phyloP scores from a whole-genome alignment of 768 basidiomycete genomes.

The Cyclocybe cylindracea region DNA sequence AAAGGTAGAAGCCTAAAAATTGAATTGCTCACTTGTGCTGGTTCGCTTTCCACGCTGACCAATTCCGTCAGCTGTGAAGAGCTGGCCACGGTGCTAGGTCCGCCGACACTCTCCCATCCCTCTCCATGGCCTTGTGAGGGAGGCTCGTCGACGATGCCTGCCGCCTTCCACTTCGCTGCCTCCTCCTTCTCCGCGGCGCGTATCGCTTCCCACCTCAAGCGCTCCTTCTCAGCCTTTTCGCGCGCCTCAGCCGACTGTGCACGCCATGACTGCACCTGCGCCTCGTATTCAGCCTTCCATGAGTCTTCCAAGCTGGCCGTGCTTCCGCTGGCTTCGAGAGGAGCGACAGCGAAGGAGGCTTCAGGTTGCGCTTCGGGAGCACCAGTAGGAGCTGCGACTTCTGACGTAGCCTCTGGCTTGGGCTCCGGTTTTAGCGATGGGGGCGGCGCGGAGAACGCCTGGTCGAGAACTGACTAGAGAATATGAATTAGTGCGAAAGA shows the following conservation, averaged over 20 bases:
- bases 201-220: slow-evolving; percentile 69
- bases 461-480: slow-evolving; percentile 31
- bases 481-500: background rate
- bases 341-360: slow-evolving; percentile 4
- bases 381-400: background rate
- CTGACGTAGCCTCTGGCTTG: slow-evolving; percentile 4
- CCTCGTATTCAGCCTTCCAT: slow-evolving; percentile 72
- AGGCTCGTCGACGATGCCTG: slow-evolving; percentile 24
- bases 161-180: slow-evolving; percentile 38
- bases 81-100: slow-evolving; percentile 7
- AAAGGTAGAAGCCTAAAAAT: background rate
- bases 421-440: slow-evolving; percentile 12
- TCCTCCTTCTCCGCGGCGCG: slow-evolving; percentile 55
- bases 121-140: slow-evolving; percentile 12
- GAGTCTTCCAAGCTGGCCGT: slow-evolving; percentile 36
- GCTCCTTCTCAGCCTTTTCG: slow-evolving; percentile 73
- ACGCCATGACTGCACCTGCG: slow-evolving; percentile 70
- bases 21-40: no score
- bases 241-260: slow-evolving; percentile 71
- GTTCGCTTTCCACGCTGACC: background rate
- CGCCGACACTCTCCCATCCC: slow-evolving; percentile 20
- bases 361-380: background rate
- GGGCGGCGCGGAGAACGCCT: slow-evolving; percentile 30
- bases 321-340: slow-evolving; percentile 5
- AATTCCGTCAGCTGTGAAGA: slow-evolving; percentile 9